These are phyloP conservation scores for Daldinia bambusicola DNA, from an alignment of 495 filamentous ascomycete species.

Conservation along the genomic window DNA sequence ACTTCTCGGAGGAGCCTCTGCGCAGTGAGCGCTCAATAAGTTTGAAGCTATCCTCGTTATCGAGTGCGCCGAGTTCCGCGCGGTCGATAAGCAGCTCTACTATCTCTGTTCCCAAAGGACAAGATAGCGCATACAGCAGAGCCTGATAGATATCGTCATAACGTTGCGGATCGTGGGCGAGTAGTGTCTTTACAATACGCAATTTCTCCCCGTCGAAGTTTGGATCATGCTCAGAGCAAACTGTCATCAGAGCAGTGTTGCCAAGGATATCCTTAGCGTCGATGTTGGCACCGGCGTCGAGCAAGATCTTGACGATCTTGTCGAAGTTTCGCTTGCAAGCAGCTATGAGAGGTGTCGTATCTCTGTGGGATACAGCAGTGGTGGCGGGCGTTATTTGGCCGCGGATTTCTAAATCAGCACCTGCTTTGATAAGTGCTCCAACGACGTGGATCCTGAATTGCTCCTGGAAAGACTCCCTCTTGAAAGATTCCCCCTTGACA, in stretches of 20 bases:
- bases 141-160: slow-evolving; percentile 9
- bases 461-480: slow-evolving; percentile 23
- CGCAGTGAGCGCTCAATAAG: slow-evolving; percentile 32
- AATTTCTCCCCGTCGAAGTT: slow-evolving; percentile 15
- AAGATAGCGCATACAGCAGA: slow-evolving; percentile 34
- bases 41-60: slow-evolving; percentile 19
- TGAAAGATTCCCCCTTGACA: too few species aligned
- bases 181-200: slow-evolving; percentile 25
- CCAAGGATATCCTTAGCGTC: slow-evolving; percentile 44
- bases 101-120: slow-evolving; percentile 39
- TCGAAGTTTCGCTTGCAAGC: slow-evolving; percentile 13
- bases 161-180: slow-evolving; percentile 16
- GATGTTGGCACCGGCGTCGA: slow-evolving; percentile 38
- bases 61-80: slow-evolving; percentile 19
- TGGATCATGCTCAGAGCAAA: slow-evolving; percentile 31
- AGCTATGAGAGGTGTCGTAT: slow-evolving; percentile 21
- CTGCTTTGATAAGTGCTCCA: slow-evolving; percentile 29
- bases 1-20: slow-evolving; percentile 11
- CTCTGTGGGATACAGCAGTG: too few species aligned
- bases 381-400: background rate
- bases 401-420: slow-evolving; percentile 28
- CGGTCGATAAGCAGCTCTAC: slow-evolving; percentile 43
- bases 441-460: slow-evolving; percentile 13
- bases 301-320: slow-evolving; percentile 46
- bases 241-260: slow-evolving; percentile 48